phyloP scores from a whole-genome alignment of 768 basidiomycete genomes.

The Leucocoprinus sp. region DNA sequence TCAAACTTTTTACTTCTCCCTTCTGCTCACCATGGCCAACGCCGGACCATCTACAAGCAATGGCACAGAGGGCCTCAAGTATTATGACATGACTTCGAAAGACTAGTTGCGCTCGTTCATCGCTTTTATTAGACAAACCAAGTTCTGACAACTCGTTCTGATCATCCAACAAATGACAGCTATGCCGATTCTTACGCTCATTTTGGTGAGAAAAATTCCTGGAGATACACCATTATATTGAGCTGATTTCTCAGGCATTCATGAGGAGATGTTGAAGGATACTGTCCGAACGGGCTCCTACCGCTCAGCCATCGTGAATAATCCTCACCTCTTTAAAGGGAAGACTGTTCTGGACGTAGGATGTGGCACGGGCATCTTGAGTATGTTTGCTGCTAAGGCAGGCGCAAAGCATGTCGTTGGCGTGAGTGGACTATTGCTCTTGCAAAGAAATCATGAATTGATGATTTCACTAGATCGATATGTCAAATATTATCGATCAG shows the following conservation, averaged over 20 bases:
- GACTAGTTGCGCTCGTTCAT: slow-evolving; percentile 61
- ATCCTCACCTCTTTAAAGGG: slow-evolving; percentile 90
- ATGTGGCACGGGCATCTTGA: slow-evolving; percentile 95
- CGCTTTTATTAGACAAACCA: slow-evolving; percentile 18
- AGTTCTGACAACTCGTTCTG: slow-evolving; percentile 31
- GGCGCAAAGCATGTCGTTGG: slow-evolving; percentile 93
- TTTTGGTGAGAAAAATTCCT: slow-evolving; percentile 54
- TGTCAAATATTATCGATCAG: slow-evolving; percentile 99
- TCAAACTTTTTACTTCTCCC: slow-evolving; percentile 16
- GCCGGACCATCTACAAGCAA: slow-evolving; percentile 24
- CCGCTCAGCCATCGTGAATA: slow-evolving; percentile 90
- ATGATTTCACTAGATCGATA: slow-evolving; percentile 69
- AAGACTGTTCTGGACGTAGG: slow-evolving; percentile 98
- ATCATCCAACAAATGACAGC: slow-evolving; percentile 34
- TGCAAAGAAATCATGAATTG: slow-evolving; percentile 9
- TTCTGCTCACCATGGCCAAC: slow-evolving; percentile 16
- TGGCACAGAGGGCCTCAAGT: slow-evolving; percentile 12
- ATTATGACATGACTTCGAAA: slow-evolving; percentile 68
- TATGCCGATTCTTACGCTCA: slow-evolving; percentile 96
- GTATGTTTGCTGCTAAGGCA: slow-evolving; percentile 97
- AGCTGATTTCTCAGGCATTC: slow-evolving; percentile 60
- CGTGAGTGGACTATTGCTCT: slow-evolving; percentile 35
- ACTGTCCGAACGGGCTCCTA: slow-evolving; percentile 91
- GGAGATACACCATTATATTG: neutral
- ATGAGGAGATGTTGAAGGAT: slow-evolving; percentile 99